Evolutionary conservation across 2,329 filamentous ascomycete species (phyloP).

Genomic region (Aciculosporium take): DNA sequence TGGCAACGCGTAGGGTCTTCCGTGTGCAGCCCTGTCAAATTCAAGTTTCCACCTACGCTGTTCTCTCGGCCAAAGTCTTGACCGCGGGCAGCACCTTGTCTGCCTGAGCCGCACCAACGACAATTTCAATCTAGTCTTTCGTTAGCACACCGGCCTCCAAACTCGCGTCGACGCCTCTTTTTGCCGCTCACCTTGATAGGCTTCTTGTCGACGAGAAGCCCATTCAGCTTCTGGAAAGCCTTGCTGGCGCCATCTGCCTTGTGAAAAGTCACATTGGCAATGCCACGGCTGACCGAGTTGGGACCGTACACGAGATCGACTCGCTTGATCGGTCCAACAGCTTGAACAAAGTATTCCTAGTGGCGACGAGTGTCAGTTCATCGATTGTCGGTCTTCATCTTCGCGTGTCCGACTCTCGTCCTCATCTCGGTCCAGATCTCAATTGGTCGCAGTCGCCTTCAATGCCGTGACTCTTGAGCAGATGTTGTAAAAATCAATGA

Average conservation of each 20-base stretch:
- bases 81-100: conserved; percentile 51
- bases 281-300: conserved; percentile 79
- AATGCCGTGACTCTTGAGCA: background rate
- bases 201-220: conserved; percentile 74
- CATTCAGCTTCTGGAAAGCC: conserved; percentile 73
- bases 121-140: conserved; percentile 62
- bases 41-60: conserved; percentile 37
- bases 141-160: conserved; percentile 11
- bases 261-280: conserved; percentile 77
- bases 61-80: conserved; percentile 68
- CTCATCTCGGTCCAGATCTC: conserved; percentile 15
- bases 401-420: conserved; percentile 14
- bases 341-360: conserved; percentile 92
- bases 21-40: too few species aligned
- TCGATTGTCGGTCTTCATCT: conserved; percentile 16
- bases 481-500: background rate
- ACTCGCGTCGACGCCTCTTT: background rate
- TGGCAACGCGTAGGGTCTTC: too few species aligned
- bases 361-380: conserved; percentile 53
- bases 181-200: conserved; percentile 63
- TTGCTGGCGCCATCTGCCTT: conserved; percentile 70
- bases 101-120: conserved; percentile 63
- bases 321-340: conserved; percentile 79
- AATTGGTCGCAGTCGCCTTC: conserved; percentile 4
- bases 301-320: conserved; percentile 88